phyloP scores from a whole-genome alignment of 257 asterid genomes.

The Oldenlandia corymbosa region DNA sequence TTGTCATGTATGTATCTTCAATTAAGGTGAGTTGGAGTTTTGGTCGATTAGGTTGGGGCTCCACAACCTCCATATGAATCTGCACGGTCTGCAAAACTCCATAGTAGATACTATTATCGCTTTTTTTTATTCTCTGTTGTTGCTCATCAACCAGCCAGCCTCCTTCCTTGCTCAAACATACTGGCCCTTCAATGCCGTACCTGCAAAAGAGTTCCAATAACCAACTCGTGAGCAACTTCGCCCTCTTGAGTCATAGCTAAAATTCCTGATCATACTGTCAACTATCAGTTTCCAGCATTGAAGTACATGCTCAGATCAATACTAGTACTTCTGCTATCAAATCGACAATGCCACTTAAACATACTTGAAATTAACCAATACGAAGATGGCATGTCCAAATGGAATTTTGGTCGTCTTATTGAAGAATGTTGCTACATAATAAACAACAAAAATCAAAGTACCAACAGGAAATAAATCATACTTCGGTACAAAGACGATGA shows the following conservation, averaged over 20 bases:
- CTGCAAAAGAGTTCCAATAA: conserved; percentile 30
- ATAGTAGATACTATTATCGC: conserved; percentile 43
- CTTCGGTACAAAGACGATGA: conserved; percentile 93
- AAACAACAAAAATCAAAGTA: neutral
- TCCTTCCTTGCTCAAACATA: conserved; percentile 59
- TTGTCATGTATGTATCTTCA: conserved; percentile 15
- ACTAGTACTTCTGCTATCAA: neutral
- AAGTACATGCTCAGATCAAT: neutral
- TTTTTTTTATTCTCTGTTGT: conserved; percentile 63
- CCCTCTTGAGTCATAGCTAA: neutral
- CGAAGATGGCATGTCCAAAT: neutral
- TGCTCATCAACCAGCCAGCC: conserved; percentile 80
- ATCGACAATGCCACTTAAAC: neutral
- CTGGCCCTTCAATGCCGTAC: conserved; percentile 96
- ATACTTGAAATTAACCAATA: neutral
- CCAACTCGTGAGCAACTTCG: neutral
- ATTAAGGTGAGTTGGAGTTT: conserved; percentile 76
- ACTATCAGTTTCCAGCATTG: neutral
- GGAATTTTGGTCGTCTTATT: neutral
- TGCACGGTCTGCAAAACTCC: conserved; percentile 72
- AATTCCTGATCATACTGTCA: neutral
- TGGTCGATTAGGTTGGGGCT: conserved; percentile 95
- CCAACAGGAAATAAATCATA: conserved; percentile 30
- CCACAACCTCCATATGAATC: conserved; percentile 86
- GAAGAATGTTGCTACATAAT: neutral